Evolutionary conservation across 1,284 basidiomycete genomes (phyloP), one percentile per base, ranked within the genome.

Genomic region (Melampsora americana): DNA sequence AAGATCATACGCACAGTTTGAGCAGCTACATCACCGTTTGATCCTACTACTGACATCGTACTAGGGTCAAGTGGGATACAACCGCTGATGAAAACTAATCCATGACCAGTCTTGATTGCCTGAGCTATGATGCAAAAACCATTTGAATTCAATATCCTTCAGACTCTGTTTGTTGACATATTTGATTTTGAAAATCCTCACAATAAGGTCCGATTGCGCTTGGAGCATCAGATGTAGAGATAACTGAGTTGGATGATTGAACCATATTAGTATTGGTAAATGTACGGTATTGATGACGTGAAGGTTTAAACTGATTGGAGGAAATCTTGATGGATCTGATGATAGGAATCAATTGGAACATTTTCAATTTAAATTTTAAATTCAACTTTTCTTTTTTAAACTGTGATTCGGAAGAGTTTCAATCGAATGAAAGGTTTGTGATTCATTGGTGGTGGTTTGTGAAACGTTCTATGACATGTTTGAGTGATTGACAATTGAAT

Each of bases 51-150:
- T 80, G 90, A 86, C 84, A 89, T 90, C 20, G 88, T 89, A 56
- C 85, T 81, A 12, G 94, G 92, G 81, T 91, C 88, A 77, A 97
- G 86, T 0, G 93, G 91, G 81, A 98, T 92, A 81, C 90, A 92
- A 70, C 95, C 95, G 6, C 92, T 95, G 66, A 89, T 86, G 85
- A 95, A 97, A 79, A 96, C 88, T 74, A 94, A 87, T 79, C 92
- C 89, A 77, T 92, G 92, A 79, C 89, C 87, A 44, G 81, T 79
- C 81, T 91, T 91, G 84, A 94, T 88, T 11, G 90, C 93, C 85
- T 97, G 92, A 44, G 72, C 72, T 75, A 12, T 50, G 9, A 35
- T 9, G 35, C 35, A 35, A 35, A 35, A 35, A n/a, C n/a, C 35
- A 35, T 35, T 35, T 35, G 3, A 4, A 9, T 3, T 35, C 35